These are phyloP conservation scores for Kwoniella dendrophila DNA, from an alignment of 768 basidiomycete species.

Conservation along the genomic window DNA sequence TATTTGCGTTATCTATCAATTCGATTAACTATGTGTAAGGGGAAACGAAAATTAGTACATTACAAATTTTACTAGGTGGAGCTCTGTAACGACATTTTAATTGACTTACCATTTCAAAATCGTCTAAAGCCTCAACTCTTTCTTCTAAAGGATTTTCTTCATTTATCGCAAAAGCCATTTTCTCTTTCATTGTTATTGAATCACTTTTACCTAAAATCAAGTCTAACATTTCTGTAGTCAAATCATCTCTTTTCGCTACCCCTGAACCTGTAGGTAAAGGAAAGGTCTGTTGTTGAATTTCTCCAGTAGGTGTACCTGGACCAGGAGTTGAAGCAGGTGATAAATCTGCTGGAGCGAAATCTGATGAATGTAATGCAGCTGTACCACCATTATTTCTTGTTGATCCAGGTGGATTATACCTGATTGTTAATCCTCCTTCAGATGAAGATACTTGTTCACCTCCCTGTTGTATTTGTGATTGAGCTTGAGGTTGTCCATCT, in stretches of 20 bases:
- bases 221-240: constrained; percentile 53
- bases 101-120: constrained; percentile 55
- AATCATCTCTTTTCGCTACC: constrained; percentile 29
- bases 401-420: constrained; percentile 35
- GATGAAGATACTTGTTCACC: constrained; percentile 24
- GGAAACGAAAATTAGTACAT: neutral
- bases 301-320: constrained; percentile 28
- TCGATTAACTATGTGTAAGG: constrained; percentile 50
- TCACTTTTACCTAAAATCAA: constrained; percentile 56
- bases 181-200: constrained; percentile 55
- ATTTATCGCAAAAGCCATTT: constrained; percentile 52
- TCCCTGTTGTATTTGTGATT: neutral
- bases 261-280: constrained; percentile 9
- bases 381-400: constrained; percentile 18
- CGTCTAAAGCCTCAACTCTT: constrained; percentile 54
- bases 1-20: constrained; percentile 56
- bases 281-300: neutral
- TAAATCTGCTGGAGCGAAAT: constrained; percentile 24
- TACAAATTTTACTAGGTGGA: neutral
- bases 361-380: constrained; percentile 42
- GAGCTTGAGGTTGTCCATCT: constrained; percentile 1
- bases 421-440: constrained; percentile 24
- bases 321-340: constrained; percentile 36
- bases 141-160: constrained; percentile 46
- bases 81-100: neutral